Base-by-base conservation (phyloP, 2,329 filamentous ascomycete genomes). In the Epichloe sylvatica region DNA sequence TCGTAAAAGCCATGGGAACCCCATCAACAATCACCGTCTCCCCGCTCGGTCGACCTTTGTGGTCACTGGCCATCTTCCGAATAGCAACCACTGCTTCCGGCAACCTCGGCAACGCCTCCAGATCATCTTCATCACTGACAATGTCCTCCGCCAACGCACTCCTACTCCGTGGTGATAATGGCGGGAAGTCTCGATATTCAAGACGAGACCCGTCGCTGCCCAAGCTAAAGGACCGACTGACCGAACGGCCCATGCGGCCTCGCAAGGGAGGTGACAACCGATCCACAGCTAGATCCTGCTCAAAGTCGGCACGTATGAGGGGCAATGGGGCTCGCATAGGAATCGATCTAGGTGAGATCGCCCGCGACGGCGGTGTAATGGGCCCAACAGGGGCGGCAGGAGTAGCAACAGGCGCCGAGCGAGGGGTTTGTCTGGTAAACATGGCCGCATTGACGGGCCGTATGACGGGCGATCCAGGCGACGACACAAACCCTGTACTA, bases 241-340 rank as follows among this genome's bases (percentile, higher is more conserved):
- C 52, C 0, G 64, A 60, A 0, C 60, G 55, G 0, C 62, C 60
- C 33, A 59, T 57, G 2, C 60, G 53, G 2, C 62, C 61, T 2
- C 63, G 55, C 0, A 62, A 47, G 6, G 64, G 65, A 0, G 66
- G 66, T 0, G 66, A 69, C 3, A 69, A 56, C 4, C 66, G 60
- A 45, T 69, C 65, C 1, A 68, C 59, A 19, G 64, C 64, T 1
- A 68, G 59, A 17, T 68, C 66, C 40, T 68, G 66, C 5, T 69
- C 66, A 9, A 68, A 57, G 34, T 63, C 63, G 4, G 65, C 60
- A 1, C 60, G 64, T 3, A 69, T 55, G 6, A 68, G 53, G 1
- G 66, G 64, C 0, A 64, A 66, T 0, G 62, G 59, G 0, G 60
- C 58, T 4, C 54, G 54, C 42, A 62, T 55, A 9, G 64, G 57